Evolutionary conservation across 805 yeast genomes (phyloP).

Genomic region (Wickerhamomyces chambardii): DNA sequence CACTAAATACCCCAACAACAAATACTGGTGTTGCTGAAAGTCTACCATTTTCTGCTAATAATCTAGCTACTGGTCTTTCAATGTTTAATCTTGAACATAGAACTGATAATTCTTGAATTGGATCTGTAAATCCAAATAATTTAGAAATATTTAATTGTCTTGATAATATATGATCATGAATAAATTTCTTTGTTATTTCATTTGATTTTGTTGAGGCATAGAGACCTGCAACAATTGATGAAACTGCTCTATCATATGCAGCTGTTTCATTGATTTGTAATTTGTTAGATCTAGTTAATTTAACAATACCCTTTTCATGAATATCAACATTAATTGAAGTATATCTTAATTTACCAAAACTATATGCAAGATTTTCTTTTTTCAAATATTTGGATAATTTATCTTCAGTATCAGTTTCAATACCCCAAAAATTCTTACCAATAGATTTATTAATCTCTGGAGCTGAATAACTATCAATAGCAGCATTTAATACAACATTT

Average conservation of each 20-base stretch:
- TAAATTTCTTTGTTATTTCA: slow-evolving; percentile 51
- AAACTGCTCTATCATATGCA: slow-evolving; percentile 60
- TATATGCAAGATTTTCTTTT: slow-evolving; percentile 57
- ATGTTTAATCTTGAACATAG: slow-evolving; percentile 71
- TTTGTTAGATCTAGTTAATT: slow-evolving; percentile 29
- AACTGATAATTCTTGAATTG: slow-evolving; percentile 74
- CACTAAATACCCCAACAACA: slow-evolving; percentile 87
- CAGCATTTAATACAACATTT: slow-evolving; percentile 60
- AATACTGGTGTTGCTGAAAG: slow-evolving; percentile 74
- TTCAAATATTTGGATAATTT: slow-evolving; percentile 58
- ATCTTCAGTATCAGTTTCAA: slow-evolving; percentile 62
- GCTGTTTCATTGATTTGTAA: slow-evolving; percentile 17
- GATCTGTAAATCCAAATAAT: slow-evolving; percentile 76
- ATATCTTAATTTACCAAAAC: slow-evolving; percentile 63
- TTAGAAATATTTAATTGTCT: slow-evolving; percentile 67
- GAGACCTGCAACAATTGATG: slow-evolving; percentile 77
- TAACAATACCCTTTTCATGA: slow-evolving; percentile 41
- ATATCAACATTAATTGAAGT: slow-evolving; percentile 18
- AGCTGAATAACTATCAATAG: slow-evolving; percentile 71
- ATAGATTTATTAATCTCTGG: slow-evolving; percentile 53
- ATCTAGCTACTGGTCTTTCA: slow-evolving; percentile 67
- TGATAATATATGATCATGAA: slow-evolving; percentile 68
- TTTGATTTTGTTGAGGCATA: slow-evolving; percentile 62
- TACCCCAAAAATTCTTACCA: slow-evolving; percentile 76
- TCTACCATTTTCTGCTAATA: slow-evolving; percentile 93